Base-by-base conservation (phyloP, 441 rosid genomes). In the Gossypium davidsonii region DNA sequence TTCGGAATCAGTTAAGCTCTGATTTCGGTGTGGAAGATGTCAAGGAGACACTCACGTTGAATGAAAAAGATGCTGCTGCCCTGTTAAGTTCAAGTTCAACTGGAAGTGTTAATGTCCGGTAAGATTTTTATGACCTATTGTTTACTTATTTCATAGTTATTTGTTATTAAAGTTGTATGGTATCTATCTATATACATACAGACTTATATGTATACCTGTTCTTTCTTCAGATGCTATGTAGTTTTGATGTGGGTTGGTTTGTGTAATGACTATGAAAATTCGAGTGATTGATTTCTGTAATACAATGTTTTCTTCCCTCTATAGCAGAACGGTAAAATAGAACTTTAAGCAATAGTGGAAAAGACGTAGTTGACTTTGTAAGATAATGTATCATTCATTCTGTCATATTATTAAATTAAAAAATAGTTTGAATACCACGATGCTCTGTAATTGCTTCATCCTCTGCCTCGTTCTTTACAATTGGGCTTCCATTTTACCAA, bases 21-120 rank as follows among this genome's bases (percentile, higher is more conserved):
- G 90, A 79, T 31, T 82, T 68, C 39, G 85, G 83, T 59, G 76
- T 82, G 28, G 90, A 82, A 34, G 79, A 87, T 42, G 58, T 78
- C 23, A 77, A 80, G 60, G 79, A 75, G 52, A 77, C 76, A 58
- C 46, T 80, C 14, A 21, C 52, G 70, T 71, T 63, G n/a, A 52
- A 37, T 10, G 88, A 74, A 63, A 86, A 81, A 44, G 87, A 84
- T 12, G 79, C 34, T 76, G 68, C 79, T 39, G 34, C 55, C 80
- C 26, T 23, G 23, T 34, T 63, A 8, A 20, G 21, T 56, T 73
- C 77, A 28, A 64, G 15, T 65, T 73, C 77, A 28, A 64, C 51
- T 3, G 81, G 75, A 61, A 81, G 83, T 77, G 72, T 71, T n/a
- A 23, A 67, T 17, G 10, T 10, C 75, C 18, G 23, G 98, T 94